Base-by-base conservation (phyloP, 139 green algal species). In the Diplosphaera chodatii region DNA sequence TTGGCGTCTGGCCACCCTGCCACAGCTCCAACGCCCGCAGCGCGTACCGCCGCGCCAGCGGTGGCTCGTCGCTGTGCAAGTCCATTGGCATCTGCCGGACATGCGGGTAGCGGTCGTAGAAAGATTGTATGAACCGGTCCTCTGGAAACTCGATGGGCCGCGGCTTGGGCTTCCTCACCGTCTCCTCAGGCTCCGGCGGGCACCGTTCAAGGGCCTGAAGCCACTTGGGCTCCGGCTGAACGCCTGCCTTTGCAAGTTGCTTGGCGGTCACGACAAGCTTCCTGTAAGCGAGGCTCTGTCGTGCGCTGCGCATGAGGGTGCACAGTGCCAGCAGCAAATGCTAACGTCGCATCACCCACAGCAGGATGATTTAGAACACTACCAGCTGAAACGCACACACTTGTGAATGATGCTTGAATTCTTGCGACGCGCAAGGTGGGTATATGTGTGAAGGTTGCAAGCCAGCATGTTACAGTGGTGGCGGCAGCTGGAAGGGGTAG, bases 1-100 rank as follows among this genome's bases (percentile, higher is more conserved):
- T 59, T 3, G 48, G 48, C 48, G 48, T 59, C 10, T 18, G 4
- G 10, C 48, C 48, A 6, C 2, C 15, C 64, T 81, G 16, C 63
- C 82, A 71, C 32, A 83, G 75, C 64, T 81, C 63, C 68, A 82
- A 29, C 67, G 77, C 65, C 25, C 74, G 67, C 63, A 72, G 40
- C 63, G 56, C 78, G 72, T 82, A 83, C 22, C 63, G 40, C 13
- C 77, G 68, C 1, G 37, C 75, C 0, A 64, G 69, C 37, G 75
- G 41, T 23, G 78, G 78, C 32, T 83, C 69, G 34, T 65, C 76
- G 40, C 28, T 65, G 23, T 29, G 22, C 15, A 83, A 21, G 69
- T 83, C 75, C 22, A 83, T 28, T 1, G 78, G 68, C 55, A 74
- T 76, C 33, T 83, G 48, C 25, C 30, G 70, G 21, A 67, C 74